Conservation (phyloP, 345 rosid genomes). For the Viola odorata region DNA sequence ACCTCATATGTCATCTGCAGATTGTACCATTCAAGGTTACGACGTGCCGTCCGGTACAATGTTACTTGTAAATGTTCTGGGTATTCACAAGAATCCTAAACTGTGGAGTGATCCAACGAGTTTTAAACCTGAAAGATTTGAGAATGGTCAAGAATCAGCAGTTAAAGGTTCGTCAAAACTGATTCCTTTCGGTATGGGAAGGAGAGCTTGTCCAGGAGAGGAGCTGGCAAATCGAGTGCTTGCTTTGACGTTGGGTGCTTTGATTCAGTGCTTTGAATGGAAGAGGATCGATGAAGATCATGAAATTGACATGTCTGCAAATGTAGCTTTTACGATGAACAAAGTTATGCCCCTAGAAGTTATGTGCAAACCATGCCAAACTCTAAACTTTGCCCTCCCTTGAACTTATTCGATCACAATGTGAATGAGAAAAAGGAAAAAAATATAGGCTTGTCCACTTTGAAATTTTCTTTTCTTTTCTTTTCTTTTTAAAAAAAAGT, state of each 20-base stretch:
- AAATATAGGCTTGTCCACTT: too few species aligned
- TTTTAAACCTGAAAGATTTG: constrained; percentile 6
- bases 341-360: not conserved
- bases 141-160: not conserved
- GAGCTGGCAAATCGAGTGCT: not conserved
- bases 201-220: not conserved
- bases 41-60: not conserved
- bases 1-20: not conserved
- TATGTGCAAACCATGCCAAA: not conserved
- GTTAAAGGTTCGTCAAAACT: not conserved
- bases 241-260: not conserved
- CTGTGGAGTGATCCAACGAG: not conserved
- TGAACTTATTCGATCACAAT: too few species aligned
- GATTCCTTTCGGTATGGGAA: not conserved
- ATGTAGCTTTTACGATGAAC: not conserved
- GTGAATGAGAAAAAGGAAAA: too few species aligned
- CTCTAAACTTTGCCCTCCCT: not conserved
- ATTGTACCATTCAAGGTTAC: not conserved
- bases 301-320: not conserved
- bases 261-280: constrained; percentile 4
- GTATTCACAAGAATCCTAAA: not conserved
- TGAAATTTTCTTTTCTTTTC: too few species aligned
- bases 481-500: too few species aligned
- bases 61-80: not conserved
- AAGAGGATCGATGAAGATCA: not conserved